Evolutionary conservation across 768 basidiomycete genomes (phyloP).

Genomic region (Mrakia frigida): DNA sequence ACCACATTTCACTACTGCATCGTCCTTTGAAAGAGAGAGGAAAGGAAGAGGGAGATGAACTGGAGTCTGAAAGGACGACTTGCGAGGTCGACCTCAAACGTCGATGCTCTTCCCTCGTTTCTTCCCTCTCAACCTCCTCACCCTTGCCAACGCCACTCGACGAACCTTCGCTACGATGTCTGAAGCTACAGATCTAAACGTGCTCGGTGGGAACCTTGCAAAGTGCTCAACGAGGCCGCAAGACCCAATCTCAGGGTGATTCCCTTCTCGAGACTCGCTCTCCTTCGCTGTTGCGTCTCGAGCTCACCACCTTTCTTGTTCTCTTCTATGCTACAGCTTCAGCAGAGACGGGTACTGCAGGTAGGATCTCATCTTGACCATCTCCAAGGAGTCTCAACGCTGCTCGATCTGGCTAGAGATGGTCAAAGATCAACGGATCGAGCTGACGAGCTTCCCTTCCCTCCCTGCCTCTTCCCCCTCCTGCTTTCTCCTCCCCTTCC

Average conservation of each 20-base stretch:
- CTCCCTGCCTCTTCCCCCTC: background rate
- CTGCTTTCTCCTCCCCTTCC: background rate
- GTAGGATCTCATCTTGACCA: background rate
- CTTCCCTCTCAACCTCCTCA: background rate
- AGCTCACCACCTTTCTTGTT: background rate
- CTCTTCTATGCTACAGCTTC: background rate
- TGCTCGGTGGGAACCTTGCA: background rate
- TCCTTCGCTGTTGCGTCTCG: background rate
- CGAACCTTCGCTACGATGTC: slow-evolving; percentile 20
- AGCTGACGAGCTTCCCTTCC: too few species aligned
- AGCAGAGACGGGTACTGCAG: slow-evolving; percentile 21
- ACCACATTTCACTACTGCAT: background rate
- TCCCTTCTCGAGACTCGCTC: background rate
- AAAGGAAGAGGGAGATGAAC: too few species aligned
- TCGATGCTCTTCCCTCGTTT: background rate
- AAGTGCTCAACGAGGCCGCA: slow-evolving; percentile 10
- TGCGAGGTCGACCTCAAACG: background rate
- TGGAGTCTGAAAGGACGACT: too few species aligned
- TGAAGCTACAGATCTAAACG: slow-evolving; percentile 19
- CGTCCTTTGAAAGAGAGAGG: background rate
- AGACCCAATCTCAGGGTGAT: slow-evolving; percentile 15
- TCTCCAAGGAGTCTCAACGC: background rate
- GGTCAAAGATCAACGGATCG: too few species aligned
- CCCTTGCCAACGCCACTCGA: background rate
- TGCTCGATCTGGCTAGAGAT: background rate